Evolutionary conservation across 352 stramenopile genomes (phyloP).

Genomic region (Phytophthora citricola): DNA sequence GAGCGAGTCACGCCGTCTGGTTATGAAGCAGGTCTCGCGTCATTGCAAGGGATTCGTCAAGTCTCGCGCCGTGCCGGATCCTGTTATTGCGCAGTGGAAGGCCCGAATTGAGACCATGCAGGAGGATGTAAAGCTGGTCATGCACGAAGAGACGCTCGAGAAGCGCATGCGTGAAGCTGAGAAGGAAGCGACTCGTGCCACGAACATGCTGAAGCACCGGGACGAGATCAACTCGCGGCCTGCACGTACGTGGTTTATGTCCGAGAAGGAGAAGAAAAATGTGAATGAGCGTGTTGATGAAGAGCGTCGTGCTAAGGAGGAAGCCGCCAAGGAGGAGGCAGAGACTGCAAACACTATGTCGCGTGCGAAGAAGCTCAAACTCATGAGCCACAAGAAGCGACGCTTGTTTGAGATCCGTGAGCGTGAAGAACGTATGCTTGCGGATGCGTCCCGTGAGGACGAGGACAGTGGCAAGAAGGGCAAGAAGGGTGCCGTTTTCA

Average conservation of each 20-base stretch:
- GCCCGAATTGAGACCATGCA: constrained; percentile 86
- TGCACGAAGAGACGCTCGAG: constrained; percentile 91
- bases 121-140: constrained; percentile 75
- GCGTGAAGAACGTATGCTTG: constrained; percentile 81
- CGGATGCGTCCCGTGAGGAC: constrained; percentile 55
- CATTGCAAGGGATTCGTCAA: constrained; percentile 92
- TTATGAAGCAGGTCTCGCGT: constrained; percentile 95
- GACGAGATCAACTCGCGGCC: constrained; percentile 91
- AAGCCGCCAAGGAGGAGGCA: constrained; percentile 41
- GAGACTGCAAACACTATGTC: constrained; percentile 48
- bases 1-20: constrained; percentile 88
- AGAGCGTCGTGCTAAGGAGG: constrained; percentile 59
- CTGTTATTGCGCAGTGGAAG: constrained; percentile 90
- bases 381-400: constrained; percentile 90
- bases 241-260: constrained; percentile 93
- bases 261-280: constrained; percentile 89
- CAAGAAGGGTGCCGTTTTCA: constrained; percentile 73
- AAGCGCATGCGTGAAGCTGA: constrained; percentile 91
- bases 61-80: constrained; percentile 87
- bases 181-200: constrained; percentile 88
- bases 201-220: constrained; percentile 91
- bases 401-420: constrained; percentile 86
- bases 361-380: constrained; percentile 80
- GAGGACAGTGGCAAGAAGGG: constrained; percentile 45
- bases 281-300: constrained; percentile 75